Evolutionary conservation across 2,329 filamentous ascomycete species (phyloP).

Genomic region (Xylariaceae sp.): DNA sequence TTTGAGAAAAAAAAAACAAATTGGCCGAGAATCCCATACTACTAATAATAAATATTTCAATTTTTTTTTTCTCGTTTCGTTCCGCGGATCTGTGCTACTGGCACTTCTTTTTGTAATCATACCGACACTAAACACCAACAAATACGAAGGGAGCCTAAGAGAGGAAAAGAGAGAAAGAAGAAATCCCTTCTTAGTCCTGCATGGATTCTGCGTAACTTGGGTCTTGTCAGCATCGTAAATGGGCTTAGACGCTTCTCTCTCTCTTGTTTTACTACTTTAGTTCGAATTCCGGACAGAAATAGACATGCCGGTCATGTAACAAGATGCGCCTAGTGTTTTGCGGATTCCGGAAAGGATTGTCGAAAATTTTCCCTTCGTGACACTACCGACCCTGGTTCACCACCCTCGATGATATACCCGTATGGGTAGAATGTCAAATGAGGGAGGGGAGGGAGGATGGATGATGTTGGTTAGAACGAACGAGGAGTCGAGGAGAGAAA

Average conservation of each 20-base stretch:
- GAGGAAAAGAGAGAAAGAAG: conserved; percentile 13
- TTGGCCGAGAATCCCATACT: conserved; percentile 13
- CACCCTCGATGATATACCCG: too few species aligned
- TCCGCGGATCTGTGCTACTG: conserved; percentile 16
- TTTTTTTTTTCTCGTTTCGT: not conserved
- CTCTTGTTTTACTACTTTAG: too few species aligned
- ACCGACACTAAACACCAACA: conserved; percentile 1
- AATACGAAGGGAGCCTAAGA: conserved; percentile 17
- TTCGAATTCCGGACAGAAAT: too few species aligned
- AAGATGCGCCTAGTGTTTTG: too few species aligned
- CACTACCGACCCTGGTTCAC: too few species aligned
- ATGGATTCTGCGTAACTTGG: conserved; percentile 4
- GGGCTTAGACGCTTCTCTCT: not conserved
- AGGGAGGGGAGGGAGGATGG: too few species aligned
- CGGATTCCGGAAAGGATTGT: too few species aligned
- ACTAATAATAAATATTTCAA: not conserved
- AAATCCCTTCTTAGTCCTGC: conserved; percentile 2
- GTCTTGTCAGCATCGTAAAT: conserved; percentile 2
- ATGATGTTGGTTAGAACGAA: not conserved
- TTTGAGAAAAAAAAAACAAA: not conserved
- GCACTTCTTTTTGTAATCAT: not conserved
- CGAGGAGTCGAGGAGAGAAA: too few species aligned
- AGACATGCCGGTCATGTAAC: too few species aligned
- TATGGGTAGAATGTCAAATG: too few species aligned
- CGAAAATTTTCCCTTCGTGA: too few species aligned